These are phyloP conservation scores for Fragilaria crotonensis DNA, from an alignment of 108 stramenopile species.

Conservation along the genomic window DNA sequence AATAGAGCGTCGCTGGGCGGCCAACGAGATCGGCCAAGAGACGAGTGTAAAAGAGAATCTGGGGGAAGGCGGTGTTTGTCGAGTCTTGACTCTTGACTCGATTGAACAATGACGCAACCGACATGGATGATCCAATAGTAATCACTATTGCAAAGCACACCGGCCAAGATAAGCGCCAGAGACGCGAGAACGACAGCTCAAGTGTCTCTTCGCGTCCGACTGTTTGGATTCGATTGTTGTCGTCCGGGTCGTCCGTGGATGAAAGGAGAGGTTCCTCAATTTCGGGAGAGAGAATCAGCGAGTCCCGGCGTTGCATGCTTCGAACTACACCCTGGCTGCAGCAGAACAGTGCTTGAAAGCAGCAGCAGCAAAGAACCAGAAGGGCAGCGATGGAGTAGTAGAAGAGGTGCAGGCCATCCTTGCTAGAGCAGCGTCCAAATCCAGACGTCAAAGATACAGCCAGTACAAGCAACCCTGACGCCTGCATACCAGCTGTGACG, in stretches of 20 bases:
- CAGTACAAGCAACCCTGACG: slow-evolving; percentile 28
- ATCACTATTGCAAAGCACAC: slow-evolving; percentile 18
- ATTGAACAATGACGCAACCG: slow-evolving; percentile 40
- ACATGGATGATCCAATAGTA: slow-evolving; percentile 26
- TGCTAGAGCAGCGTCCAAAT: slow-evolving; percentile 16
- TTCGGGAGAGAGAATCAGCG: background rate
- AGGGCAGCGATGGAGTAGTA: slow-evolving; percentile 8
- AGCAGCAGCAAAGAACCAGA: slow-evolving; percentile 9
- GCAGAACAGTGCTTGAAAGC: slow-evolving; percentile 18
- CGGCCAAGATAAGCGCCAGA: slow-evolving; percentile 9
- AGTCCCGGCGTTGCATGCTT: slow-evolving; percentile 26
- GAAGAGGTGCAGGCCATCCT: slow-evolving; percentile 9
- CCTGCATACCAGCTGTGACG: slow-evolving; percentile 35
- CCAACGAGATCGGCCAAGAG: slow-evolving; percentile 24
- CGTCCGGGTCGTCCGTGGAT: background rate
- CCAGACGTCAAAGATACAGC: slow-evolving; percentile 19
- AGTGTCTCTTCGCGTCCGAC: background rate
- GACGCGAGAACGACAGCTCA: slow-evolving; percentile 8
- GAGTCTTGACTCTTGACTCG: slow-evolving; percentile 24
- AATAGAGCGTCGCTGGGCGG: slow-evolving; percentile 22
- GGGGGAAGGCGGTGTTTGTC: slow-evolving; percentile 10
- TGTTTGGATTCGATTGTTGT: background rate
- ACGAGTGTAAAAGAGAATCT: slow-evolving; percentile 31
- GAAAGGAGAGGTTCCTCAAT: background rate
- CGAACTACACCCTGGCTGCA: slow-evolving; percentile 5